Base-by-base conservation (phyloP, 2,329 filamentous ascomycete genomes). In the Colletotrichum sp. region DNA sequence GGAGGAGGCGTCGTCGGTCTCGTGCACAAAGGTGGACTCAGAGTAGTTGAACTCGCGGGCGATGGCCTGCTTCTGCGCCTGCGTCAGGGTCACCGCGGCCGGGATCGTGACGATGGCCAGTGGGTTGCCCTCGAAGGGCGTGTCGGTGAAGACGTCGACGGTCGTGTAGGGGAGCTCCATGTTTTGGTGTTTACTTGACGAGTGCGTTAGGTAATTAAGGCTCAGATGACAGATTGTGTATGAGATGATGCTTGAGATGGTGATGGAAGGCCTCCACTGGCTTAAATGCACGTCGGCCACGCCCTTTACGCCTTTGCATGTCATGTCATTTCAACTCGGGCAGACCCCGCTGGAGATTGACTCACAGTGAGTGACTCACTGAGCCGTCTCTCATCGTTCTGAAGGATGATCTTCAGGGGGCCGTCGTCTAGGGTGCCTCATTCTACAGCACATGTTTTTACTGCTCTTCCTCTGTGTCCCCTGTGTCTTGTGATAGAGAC, bases 31-130 rank as follows among this genome's bases (percentile, higher is more conserved):
- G 63, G 92, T 90, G 1, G 91, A 93, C 82, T 93, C 91, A 67
- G 90, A 92, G 79, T 92, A 89, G 82, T 92, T 92, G 85, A 93
- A 93, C 82, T 93, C 92, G 72, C 87, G 85, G 59, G 92, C 91
- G 76, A 93, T 89, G 77, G 83, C 80, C 80, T 92, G 90, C 80
- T 93, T 93, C 80, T 89, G 87, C 3, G 84, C 81, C 79, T 90
- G 88, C 3, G 86, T 86, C 26, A 92, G 84, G 16, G 80, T 79
- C n/a, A 83, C 79, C 10, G 83, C 82, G 15, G 84, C 77, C 4
- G 90, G 90, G 76, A 93, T 85, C 64, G 87, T 85, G 76, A 93
- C 88, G 28, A 93, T 86, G 39, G 91, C 91, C 49, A 93, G 88
- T 4, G 91, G 91, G 81, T 93, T 93, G 78, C 92, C 92, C 62